Evolutionary conservation across 108 stramenopile species (phyloP).

Genomic region (Pelagomonas calceolata): DNA sequence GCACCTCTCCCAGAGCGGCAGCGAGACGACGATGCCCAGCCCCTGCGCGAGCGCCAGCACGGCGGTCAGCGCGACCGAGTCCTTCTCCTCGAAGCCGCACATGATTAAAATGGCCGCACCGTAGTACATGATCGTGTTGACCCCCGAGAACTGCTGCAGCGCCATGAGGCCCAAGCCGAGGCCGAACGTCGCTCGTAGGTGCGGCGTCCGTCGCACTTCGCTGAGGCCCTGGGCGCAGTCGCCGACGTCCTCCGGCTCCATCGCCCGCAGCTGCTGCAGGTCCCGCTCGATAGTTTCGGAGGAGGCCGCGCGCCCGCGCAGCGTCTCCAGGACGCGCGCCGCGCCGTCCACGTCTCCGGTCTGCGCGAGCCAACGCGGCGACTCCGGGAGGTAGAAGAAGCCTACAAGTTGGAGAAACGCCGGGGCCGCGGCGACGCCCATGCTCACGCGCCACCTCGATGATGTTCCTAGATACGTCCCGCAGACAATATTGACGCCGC

Average conservation of each 20-base stretch:
- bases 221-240: neutral
- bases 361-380: conserved; percentile 65
- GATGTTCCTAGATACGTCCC: conserved; percentile 23
- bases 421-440: neutral
- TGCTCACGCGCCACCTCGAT: neutral
- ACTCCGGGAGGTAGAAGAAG: conserved; percentile 51
- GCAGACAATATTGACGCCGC: conserved; percentile 60
- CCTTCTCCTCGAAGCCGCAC: conserved; percentile 50
- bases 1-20: neutral
- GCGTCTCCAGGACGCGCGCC: neutral
- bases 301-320: too few species aligned
- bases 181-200: conserved; percentile 37
- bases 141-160: conserved; percentile 68
- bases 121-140: conserved; percentile 88
- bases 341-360: conserved; percentile 5
- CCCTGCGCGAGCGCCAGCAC: neutral
- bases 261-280: conserved; percentile 25
- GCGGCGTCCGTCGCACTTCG: neutral
- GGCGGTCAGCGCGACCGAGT: neutral
- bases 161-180: conserved; percentile 73
- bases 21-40: neutral
- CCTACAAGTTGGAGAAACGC: neutral
- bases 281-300: conserved; percentile 9
- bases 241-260: conserved; percentile 39
- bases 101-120: conserved; percentile 69